A percentile compares a stretch with the other conserved stretches of the same genome.
phyloP scores from a whole-genome alignment of 139 green algal genomes.

The Coelastrella sp. region DNA sequence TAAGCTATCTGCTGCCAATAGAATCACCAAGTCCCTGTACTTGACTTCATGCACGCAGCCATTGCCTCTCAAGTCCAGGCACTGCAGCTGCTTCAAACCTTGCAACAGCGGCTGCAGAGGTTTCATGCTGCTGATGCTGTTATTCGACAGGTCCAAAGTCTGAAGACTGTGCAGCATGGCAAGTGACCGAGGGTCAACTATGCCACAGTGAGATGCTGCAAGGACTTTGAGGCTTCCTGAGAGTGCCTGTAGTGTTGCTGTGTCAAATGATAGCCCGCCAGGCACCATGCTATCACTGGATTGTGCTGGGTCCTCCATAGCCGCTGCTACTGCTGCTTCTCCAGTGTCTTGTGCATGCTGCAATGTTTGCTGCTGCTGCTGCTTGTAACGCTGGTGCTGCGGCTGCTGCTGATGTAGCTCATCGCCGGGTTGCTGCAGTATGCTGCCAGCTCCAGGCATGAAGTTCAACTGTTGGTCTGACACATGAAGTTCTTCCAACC shows the following conservation, averaged over 20 bases:
- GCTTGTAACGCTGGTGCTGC: background rate
- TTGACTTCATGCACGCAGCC: conserved; percentile 37
- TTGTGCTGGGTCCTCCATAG: background rate
- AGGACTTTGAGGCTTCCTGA: conserved; percentile 45
- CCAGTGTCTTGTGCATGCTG: background rate
- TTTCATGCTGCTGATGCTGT: conserved; percentile 38
- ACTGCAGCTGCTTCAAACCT: background rate
- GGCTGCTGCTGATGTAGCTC: background rate
- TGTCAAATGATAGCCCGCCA: conserved; percentile 40
- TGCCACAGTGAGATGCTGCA: conserved; percentile 13
- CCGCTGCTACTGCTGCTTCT: background rate
- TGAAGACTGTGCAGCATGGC: conserved; percentile 23
- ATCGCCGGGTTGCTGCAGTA: background rate
- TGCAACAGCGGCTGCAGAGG: conserved; percentile 25
- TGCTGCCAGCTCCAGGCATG: conserved; percentile 14
- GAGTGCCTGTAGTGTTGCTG: conserved; percentile 28
- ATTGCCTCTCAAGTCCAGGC: conserved; percentile 51
- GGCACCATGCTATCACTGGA: background rate
- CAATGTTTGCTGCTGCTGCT: background rate
- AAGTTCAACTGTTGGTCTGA: conserved; percentile 49
- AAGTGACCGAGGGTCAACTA: conserved; percentile 7
- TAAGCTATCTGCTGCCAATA: conserved; percentile 49
- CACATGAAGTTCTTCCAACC: conserved; percentile 68
- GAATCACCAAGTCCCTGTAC: conserved; percentile 61
- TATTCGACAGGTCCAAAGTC: conserved; percentile 45